Base-by-base conservation (phyloP, 768 basidiomycete genomes). In the Lactifluus hygrophoroides region DNA sequence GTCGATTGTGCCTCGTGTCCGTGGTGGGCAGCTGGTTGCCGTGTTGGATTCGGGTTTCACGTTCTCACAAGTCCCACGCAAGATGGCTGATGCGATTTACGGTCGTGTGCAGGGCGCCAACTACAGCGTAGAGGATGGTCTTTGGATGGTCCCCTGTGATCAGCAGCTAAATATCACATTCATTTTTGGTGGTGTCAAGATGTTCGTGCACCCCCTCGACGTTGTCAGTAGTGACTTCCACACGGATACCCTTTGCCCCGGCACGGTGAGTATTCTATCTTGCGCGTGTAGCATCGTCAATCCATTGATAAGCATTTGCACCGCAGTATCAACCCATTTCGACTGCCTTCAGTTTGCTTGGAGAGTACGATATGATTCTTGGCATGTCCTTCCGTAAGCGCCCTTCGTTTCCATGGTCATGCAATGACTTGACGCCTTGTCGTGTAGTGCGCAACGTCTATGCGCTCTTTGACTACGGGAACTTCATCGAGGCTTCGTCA, bases 281-380 rank as follows among this genome's bases (percentile, higher is more conserved):
- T n/a, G 23, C 17, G 13, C n/a, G 10, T 17, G 19, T 3, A 21
- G n/a, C 32, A 23, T 44, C 28, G 19, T 37, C 19, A 13, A 4
- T 14, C 49, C 27, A 17, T 57, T 67, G 47, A 69, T 11, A 25
- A 40, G 42, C n/a, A 6, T 17, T 35, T 11, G 28, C 13, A 57
- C 30, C 14, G 37, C 63, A 88, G 81, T 91, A 88, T 76, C 89
- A 91, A 76, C 89, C 88, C 2, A 87, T 90, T 62, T 87, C 88
- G 14, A 80, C 83, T 3, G 86, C 88, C 5, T 88, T 90, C 72
- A 84, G 85, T 73, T 62, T 88, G 42, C 77, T 87, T 27, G 85
- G 87, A 62, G 77, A 85, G 67, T 91, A 87, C 62, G 88, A 91
- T 64, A 83, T 90, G 76, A 88, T 90, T 65, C 77, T 90, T 49